Evolutionary conservation across 306 rosid species (phyloP).

Genomic region (Trifolium pratense): DNA sequence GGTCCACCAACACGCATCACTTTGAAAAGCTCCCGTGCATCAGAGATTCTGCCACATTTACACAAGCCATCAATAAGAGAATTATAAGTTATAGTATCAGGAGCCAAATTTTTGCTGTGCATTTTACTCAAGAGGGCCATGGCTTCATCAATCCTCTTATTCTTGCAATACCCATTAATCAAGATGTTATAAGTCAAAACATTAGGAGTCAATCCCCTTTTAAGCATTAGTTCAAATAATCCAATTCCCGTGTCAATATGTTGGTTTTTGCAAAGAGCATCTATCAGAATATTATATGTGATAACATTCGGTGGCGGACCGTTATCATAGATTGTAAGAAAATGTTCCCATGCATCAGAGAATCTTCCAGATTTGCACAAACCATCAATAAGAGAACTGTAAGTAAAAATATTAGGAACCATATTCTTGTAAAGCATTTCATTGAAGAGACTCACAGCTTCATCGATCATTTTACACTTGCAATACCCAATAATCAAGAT

Average conservation of each 20-base stretch:
- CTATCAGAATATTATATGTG: conserved; percentile 43
- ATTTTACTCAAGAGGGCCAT: conserved; percentile 37
- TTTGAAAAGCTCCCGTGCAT: conserved; percentile 46
- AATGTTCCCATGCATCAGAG: conserved; percentile 24
- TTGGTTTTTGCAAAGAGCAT: conserved; percentile 43
- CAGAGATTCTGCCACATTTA: conserved; percentile 36
- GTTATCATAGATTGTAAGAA: conserved; percentile 30
- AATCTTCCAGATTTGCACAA: conserved; percentile 44
- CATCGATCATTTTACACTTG: conserved; percentile 38
- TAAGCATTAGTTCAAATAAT: conserved; percentile 39
- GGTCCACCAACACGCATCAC: conserved; percentile 25
- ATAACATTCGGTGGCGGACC: conserved; percentile 44
- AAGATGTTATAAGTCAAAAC: conserved; percentile 38
- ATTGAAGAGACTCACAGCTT: conserved; percentile 43
- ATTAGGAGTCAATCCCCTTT: conserved; percentile 41
- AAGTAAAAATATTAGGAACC: conserved; percentile 36
- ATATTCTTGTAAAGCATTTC: conserved; percentile 25
- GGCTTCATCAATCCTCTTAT: conserved; percentile 42
- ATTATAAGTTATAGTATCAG: conserved; percentile 42
- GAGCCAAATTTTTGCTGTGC: conserved; percentile 38
- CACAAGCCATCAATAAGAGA: conserved; percentile 41
- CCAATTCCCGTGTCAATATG: conserved; percentile 23
- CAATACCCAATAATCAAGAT: conserved; percentile 49
- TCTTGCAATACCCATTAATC: conserved; percentile 46
- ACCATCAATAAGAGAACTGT: conserved; percentile 47